A percentile compares a stretch with the other conserved stretches of the same genome.
Conservation (phyloP, 2,329 filamentous ascomycete genomes). For the Colletotrichum sp. region DNA sequence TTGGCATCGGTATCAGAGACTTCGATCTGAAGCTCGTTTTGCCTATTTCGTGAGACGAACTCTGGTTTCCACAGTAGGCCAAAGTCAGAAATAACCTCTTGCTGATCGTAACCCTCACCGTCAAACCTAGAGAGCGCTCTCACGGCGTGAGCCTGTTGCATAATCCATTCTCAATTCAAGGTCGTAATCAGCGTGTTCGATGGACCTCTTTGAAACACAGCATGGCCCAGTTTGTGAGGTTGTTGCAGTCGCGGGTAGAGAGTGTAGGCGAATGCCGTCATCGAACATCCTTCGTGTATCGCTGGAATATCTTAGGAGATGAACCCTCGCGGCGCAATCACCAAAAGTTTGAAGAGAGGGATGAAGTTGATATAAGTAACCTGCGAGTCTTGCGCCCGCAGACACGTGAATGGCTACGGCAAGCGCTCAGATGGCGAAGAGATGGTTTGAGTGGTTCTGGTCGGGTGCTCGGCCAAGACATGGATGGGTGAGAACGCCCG, state of each 20-base stretch:
- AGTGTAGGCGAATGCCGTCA: neutral
- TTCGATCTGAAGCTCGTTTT: neutral
- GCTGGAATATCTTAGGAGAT: neutral
- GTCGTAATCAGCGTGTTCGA: neutral
- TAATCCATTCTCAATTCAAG: neutral
- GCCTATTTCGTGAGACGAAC: neutral
- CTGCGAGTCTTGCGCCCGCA: slow-evolving; percentile 4
- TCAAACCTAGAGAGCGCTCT: neutral
- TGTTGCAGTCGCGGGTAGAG: fast-evolving
- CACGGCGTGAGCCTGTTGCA: neutral
- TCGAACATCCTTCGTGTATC: neutral
- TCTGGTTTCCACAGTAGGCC: fast-evolving
- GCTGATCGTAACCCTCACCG: neutral
- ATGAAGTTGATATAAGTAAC: neutral
- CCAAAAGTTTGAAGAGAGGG: neutral
- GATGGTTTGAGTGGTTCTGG: neutral
- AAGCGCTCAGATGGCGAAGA: neutral
- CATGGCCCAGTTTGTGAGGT: neutral
- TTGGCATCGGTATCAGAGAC: neutral
- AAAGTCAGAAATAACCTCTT: fast-evolving
- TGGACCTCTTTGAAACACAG: neutral
- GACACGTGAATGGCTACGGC: slow-evolving; percentile 7
- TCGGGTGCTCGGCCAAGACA: neutral
- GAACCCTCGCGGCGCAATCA: neutral
- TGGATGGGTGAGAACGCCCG: slow-evolving; percentile 14